These are phyloP conservation scores for Colletotrichum sojae DNA, from an alignment of 2,329 filamentous ascomycete genomes.

Conservation along the genomic window DNA sequence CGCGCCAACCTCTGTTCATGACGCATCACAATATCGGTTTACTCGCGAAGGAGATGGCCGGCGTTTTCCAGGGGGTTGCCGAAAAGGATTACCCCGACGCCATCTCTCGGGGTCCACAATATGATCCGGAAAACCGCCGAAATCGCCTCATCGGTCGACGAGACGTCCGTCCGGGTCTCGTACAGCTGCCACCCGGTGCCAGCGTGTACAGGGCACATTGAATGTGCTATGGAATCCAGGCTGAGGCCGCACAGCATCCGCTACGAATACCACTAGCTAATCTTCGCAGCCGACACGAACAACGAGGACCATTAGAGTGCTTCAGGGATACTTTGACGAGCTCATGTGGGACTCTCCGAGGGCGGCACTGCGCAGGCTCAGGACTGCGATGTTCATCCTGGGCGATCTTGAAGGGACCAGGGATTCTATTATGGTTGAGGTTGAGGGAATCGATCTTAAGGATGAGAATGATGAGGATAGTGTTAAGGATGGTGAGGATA, in stretches of 20 bases:
- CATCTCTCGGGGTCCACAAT: neutral
- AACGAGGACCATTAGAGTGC: neutral
- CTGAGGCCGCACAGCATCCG: conserved; percentile 2
- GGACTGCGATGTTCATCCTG: neutral
- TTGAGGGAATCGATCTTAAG: neutral
- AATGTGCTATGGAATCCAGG: neutral
- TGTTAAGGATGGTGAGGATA: no score
- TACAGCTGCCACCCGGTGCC: neutral
- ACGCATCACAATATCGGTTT: neutral
- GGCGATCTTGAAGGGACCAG: neutral
- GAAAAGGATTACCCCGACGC: conserved; percentile 2
- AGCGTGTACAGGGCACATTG: no score
- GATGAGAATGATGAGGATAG: no score
- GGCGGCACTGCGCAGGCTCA: conserved; percentile 2
- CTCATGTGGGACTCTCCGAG: conserved; percentile 1
- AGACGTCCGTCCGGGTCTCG: conserved; percentile 3
- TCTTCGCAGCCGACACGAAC: neutral
- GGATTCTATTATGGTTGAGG: conserved; percentile 1
- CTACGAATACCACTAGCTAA: neutral
- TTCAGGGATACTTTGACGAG: conserved; percentile 3
- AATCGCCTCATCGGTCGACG: neutral
- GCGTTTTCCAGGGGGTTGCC: neutral
- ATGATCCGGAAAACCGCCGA: neutral
- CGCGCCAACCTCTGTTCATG: neutral
- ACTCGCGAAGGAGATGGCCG: neutral